Conservation (phyloP, 2,329 filamentous ascomycete genomes). For the Aspergillus glaucus region DNA sequence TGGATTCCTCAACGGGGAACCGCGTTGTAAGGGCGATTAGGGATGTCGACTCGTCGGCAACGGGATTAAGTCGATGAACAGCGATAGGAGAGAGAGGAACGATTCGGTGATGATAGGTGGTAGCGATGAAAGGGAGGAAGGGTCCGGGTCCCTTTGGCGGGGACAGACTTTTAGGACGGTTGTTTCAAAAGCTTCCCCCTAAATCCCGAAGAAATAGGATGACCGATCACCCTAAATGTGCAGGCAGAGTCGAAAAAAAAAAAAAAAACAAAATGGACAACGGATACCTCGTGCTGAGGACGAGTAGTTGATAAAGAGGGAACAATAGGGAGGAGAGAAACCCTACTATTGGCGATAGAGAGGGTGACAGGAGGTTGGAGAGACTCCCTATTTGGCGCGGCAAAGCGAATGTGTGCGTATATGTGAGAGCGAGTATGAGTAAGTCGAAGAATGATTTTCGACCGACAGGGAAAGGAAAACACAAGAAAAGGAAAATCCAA, state of each 20-base stretch:
- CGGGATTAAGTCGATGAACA: not conserved
- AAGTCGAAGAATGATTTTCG: not conserved
- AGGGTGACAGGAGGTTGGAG: too few relatives aligned
- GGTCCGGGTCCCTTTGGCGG: not conserved
- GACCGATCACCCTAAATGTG: not conserved
- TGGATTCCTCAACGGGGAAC: not conserved
- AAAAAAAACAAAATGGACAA: not conserved
- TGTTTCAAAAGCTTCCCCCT: constrained; percentile 3
- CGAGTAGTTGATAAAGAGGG: not conserved
- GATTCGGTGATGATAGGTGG: not conserved
- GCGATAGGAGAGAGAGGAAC: not conserved
- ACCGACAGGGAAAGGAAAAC: not conserved
- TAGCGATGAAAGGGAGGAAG: not conserved
- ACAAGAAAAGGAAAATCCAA: not conserved
- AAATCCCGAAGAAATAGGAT: not conserved
- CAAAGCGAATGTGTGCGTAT: not conserved
- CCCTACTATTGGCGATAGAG: too few relatives aligned
- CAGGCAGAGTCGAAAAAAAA: not conserved
- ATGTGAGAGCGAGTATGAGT: not conserved
- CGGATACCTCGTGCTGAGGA: not conserved
- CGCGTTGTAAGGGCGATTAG: not conserved
- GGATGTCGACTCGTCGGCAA: not conserved
- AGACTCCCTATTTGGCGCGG: too few relatives aligned
- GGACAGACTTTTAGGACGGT: constrained; percentile 1
- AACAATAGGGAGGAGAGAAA: not conserved